Evolutionary conservation across 768 basidiomycete genomes (phyloP).

Genomic region (Psilocybe cubensis): DNA sequence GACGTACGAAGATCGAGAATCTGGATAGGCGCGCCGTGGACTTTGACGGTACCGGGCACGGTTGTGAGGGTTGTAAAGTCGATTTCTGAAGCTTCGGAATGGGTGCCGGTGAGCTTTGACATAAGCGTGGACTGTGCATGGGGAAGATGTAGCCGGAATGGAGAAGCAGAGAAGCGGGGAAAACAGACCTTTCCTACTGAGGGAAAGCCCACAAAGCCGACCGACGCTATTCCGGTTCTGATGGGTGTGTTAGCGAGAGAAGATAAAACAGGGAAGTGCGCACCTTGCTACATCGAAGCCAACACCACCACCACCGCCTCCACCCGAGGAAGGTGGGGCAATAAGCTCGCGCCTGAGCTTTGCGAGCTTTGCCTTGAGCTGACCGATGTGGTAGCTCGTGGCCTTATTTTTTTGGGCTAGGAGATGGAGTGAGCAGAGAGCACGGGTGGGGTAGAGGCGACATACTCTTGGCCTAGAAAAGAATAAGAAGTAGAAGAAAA

Average conservation of each 20-base stretch:
- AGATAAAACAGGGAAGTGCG: not conserved
- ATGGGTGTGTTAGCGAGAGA: not conserved
- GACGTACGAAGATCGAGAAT: conserved; percentile 87
- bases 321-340: conserved; percentile 68
- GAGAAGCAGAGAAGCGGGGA: not conserved
- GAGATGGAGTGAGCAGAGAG: conserved; percentile 19
- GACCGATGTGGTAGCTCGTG: conserved; percentile 94
- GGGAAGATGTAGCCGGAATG: conserved; percentile 9
- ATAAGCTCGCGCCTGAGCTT: conserved; percentile 96
- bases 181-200: conserved; percentile 88
- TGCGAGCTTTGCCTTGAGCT: conserved; percentile 97
- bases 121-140: conserved; percentile 79
- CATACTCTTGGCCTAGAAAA: conserved; percentile 76
- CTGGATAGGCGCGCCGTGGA: conserved; percentile 96
- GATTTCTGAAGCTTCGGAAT: conserved; percentile 94
- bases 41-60: conserved; percentile 92
- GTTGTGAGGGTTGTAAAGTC: conserved; percentile 97
- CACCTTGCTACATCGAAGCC: conserved; percentile 95
- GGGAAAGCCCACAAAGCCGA: conserved; percentile 91
- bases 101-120: conserved; percentile 96
- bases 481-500: conserved; percentile 18
- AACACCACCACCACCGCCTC: conserved; percentile 86
- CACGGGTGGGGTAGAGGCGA: conserved; percentile 16
- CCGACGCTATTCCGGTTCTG: conserved; percentile 95
- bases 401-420: conserved; percentile 95